These are phyloP conservation scores for Aspergillus funiculosus DNA, from an alignment of 495 filamentous ascomycete species.

Conservation along the genomic window DNA sequence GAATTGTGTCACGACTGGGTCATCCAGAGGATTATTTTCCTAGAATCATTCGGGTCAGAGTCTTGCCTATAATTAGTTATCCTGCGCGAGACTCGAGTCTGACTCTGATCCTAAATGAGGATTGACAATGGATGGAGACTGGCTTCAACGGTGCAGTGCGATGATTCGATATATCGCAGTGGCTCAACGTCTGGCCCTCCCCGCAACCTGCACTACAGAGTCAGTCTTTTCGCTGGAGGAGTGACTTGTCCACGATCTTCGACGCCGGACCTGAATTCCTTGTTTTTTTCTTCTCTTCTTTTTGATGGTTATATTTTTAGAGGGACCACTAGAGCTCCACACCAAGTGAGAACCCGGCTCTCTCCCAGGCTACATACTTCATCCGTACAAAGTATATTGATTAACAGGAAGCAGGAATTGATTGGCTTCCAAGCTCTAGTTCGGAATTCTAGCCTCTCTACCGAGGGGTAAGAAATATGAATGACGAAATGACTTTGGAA, in stretches of 20 bases:
- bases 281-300: slow-evolving; percentile 1
- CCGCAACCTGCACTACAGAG: not conserved
- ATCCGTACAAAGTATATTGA: no score
- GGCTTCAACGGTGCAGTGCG: not conserved
- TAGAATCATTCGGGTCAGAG: no score
- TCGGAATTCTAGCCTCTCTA: not conserved
- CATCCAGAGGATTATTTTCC: not conserved
- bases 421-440: no score
- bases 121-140: not conserved
- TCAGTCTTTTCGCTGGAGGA: not conserved
- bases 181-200: not conserved
- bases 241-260: slow-evolving; percentile 1
- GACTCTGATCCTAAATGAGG: not conserved
- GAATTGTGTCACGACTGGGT: slow-evolving; percentile 1
- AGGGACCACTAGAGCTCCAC: no score
- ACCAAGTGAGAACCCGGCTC: no score
- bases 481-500: slow-evolving; percentile 4
- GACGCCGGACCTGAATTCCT: no score
- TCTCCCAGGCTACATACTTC: no score
- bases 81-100: no score
- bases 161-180: no score
- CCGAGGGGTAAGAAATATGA: not conserved
- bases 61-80: no score
- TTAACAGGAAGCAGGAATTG: no score
- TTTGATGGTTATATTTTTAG: no score